Evolutionary conservation across 1,284 basidiomycete genomes (phyloP).

Genomic region (Ustilago vetiveriae): DNA sequence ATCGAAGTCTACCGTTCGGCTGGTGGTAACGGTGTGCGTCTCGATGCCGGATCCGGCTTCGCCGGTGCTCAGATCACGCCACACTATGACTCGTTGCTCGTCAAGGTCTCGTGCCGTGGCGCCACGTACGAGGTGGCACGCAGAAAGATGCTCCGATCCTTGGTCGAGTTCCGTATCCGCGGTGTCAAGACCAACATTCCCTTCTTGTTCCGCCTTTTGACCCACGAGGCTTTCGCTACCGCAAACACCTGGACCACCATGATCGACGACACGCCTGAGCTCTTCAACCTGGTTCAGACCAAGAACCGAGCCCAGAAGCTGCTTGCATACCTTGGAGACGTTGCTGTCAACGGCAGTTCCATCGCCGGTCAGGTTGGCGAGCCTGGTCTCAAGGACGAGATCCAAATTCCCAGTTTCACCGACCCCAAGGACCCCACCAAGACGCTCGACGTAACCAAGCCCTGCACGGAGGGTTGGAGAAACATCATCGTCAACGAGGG

Average conservation of each 20-base stretch:
- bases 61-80: slow-evolving; percentile 99
- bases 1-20: slow-evolving; percentile 99
- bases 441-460: slow-evolving; percentile 80
- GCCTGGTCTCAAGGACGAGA: slow-evolving; percentile 90
- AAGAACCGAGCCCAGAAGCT: slow-evolving; percentile 99
- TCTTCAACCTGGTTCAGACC: slow-evolving; percentile 97
- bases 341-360: slow-evolving; percentile 96
- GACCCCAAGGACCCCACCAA: slow-evolving; percentile 79
- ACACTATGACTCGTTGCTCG: slow-evolving; percentile 97
- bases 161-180: slow-evolving; percentile 99
- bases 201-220: slow-evolving; percentile 96
- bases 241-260: slow-evolving; percentile 89
- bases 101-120: slow-evolving; percentile 95
- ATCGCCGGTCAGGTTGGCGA: slow-evolving; percentile 94
- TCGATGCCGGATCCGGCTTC: slow-evolving; percentile 97
- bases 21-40: slow-evolving; percentile 96
- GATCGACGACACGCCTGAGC: slow-evolving; percentile 97
- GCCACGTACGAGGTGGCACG: slow-evolving; percentile 98
- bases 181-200: slow-evolving; percentile 98
- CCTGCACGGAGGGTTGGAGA: slow-evolving; percentile 92
- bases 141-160: slow-evolving; percentile 96
- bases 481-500: slow-evolving; percentile 99
- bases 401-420: slow-evolving; percentile 82
- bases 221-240: slow-evolving; percentile 95
- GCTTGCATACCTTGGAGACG: slow-evolving; percentile 94